These are phyloP conservation scores for Syncephalis fuscata DNA, from an alignment of 371 early-diverging fungal genomes.

Conservation along the genomic window DNA sequence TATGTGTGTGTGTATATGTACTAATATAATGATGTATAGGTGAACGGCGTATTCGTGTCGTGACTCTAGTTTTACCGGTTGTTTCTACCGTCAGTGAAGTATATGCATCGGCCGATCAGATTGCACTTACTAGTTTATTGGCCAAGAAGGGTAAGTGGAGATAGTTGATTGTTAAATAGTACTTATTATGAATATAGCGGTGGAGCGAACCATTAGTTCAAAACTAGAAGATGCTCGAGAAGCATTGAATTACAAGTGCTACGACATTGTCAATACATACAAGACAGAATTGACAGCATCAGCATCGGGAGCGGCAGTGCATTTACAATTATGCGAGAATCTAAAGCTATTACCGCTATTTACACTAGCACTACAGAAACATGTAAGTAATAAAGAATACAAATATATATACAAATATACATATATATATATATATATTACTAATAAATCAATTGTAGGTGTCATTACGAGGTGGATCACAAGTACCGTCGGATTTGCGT, in stretches of 20 bases:
- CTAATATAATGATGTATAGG: slow-evolving; percentile 17
- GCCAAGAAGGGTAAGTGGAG: slow-evolving; percentile 53
- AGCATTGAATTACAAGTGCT: slow-evolving; percentile 69
- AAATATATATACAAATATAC: neutral
- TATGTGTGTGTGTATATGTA: neutral
- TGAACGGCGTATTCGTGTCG: slow-evolving; percentile 90
- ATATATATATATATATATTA: neutral
- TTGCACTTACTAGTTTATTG: slow-evolving; percentile 63
- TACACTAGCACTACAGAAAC: slow-evolving; percentile 65
- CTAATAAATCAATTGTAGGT: slow-evolving; percentile 14
- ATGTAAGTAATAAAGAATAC: slow-evolving; percentile 22
- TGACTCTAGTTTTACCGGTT: slow-evolving; percentile 84
- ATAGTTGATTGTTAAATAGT: neutral
- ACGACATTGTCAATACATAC: slow-evolving; percentile 74
- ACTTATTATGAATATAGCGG: slow-evolving; percentile 10
- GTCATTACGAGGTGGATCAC: slow-evolving; percentile 43
- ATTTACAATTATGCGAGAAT: slow-evolving; percentile 69
- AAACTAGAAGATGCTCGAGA: slow-evolving; percentile 93
- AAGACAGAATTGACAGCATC: slow-evolving; percentile 58
- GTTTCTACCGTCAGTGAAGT: slow-evolving; percentile 63
- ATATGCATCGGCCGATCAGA: slow-evolving; percentile 69
- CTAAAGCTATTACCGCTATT: slow-evolving; percentile 75
- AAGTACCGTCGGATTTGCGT: slow-evolving; percentile 48
- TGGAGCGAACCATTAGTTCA: slow-evolving; percentile 69
- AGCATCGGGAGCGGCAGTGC: slow-evolving; percentile 57